Conservation (phyloP, 306 rosid genomes). For the Medicago truncatula region MtrunA17r5.0-ANR NC_053043.1:11635501-11636000, state of each 20-base stretch:
- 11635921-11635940: conserved; percentile 68
- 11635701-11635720: conserved; percentile 43
- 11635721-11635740: conserved; percentile 56
- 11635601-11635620: neutral
- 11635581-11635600: conserved; percentile 52
- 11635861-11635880: neutral
- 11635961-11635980: conserved; percentile 51
- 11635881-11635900: conserved; percentile 63
- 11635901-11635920: conserved; percentile 59
- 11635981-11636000: conserved; percentile 48
- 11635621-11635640: neutral
- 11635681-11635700: neutral
- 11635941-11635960: conserved; percentile 49
- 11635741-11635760: conserved; percentile 57
- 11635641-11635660: neutral
- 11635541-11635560: conserved; percentile 55
- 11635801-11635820: conserved; percentile 51
- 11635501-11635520: conserved; percentile 84
- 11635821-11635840: conserved; percentile 46
- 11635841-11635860: conserved; percentile 55
- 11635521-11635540: conserved; percentile 65
- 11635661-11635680: neutral
- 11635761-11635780: conserved; percentile 67
- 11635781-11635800: conserved; percentile 56
- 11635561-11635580: conserved; percentile 18